phyloP scores from a whole-genome alignment of 371 early-diverging fungal genomes.

The Dinochytrium kinnereticum region DNA sequence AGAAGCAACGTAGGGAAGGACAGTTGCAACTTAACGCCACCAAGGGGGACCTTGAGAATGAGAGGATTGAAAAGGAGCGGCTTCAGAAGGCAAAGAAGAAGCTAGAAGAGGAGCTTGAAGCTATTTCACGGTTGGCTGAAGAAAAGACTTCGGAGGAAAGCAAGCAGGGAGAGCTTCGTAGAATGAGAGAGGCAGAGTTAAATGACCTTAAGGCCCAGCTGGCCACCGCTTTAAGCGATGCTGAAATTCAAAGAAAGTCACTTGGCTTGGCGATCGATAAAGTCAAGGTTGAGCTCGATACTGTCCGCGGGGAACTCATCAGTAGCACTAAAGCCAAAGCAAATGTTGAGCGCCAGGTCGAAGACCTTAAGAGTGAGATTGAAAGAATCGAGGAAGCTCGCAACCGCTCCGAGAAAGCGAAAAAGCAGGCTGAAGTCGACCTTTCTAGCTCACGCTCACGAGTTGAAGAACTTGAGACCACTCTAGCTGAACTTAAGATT shows the following conservation, averaged over 20 bases:
- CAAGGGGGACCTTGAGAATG: slow-evolving; percentile 69
- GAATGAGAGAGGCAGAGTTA: slow-evolving; percentile 81
- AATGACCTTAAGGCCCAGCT: slow-evolving; percentile 67
- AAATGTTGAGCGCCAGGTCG: slow-evolving; percentile 57
- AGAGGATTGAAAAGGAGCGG: slow-evolving; percentile 64
- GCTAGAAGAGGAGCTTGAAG: slow-evolving; percentile 68
- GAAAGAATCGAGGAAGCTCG: slow-evolving; percentile 57
- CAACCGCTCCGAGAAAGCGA: slow-evolving; percentile 57
- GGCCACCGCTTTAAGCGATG: slow-evolving; percentile 57
- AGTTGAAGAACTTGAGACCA: slow-evolving; percentile 55
- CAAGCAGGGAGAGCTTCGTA: slow-evolving; percentile 69
- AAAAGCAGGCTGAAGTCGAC: slow-evolving; percentile 61
- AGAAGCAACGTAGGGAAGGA: slow-evolving; percentile 66
- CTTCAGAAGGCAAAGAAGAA: slow-evolving; percentile 59
- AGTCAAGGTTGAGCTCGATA: slow-evolving; percentile 66
- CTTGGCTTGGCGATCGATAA: slow-evolving; percentile 54
- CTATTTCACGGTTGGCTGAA: slow-evolving; percentile 67
- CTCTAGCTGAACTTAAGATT: slow-evolving; percentile 53
- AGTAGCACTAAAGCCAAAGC: slow-evolving; percentile 57
- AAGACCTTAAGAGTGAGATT: slow-evolving; percentile 52
- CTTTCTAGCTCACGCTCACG: slow-evolving; percentile 48
- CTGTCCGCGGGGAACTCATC: slow-evolving; percentile 65
- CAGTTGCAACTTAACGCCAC: slow-evolving; percentile 63
- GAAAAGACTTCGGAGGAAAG: slow-evolving; percentile 77
- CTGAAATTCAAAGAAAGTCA: slow-evolving; percentile 67